Evolutionary conservation across 805 yeast genomes (phyloP).

Genomic region (Starmerella khaoyaiensis): DNA sequence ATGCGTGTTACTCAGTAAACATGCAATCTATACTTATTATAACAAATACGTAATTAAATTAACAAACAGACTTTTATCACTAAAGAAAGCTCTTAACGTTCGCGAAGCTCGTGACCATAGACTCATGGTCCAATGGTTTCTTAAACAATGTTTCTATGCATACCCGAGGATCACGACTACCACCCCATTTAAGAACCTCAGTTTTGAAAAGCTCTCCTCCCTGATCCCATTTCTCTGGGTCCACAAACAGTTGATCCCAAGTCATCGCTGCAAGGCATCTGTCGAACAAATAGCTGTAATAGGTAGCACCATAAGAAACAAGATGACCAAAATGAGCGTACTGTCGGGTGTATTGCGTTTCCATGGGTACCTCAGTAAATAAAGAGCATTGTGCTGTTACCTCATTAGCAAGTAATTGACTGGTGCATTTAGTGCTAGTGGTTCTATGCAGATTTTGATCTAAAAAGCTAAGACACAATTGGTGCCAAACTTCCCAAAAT

Average conservation of each 20-base stretch:
- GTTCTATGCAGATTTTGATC: constrained; percentile 61
- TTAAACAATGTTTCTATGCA: constrained; percentile 71
- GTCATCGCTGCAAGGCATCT: constrained; percentile 81
- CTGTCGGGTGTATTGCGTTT: constrained; percentile 51
- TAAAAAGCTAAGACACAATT: constrained; percentile 75
- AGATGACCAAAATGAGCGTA: constrained; percentile 90
- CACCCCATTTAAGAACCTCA: constrained; percentile 82
- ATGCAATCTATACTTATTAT: background rate
- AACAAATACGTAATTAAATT: background rate
- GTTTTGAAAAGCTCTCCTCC: constrained; percentile 68
- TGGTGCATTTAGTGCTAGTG: too few relatives aligned
- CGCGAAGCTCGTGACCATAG: constrained; percentile 16
- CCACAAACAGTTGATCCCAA: constrained; percentile 59
- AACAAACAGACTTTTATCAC: background rate
- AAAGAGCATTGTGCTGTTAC: constrained; percentile 48
- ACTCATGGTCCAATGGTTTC: constrained; percentile 26
- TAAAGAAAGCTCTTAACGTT: too few relatives aligned
- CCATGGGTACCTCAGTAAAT: constrained; percentile 39
- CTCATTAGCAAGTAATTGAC: constrained; percentile 42
- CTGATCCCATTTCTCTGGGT: constrained; percentile 53
- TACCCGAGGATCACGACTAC: constrained; percentile 77
- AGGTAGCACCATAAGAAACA: constrained; percentile 85
- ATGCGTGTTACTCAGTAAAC: constrained; percentile 36
- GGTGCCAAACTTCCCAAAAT: constrained; percentile 73
- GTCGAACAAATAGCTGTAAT: constrained; percentile 83